These are phyloP conservation scores for Tubosaeta sp. DNA, from an alignment of 768 basidiomycete genomes.

Conservation along the genomic window DNA sequence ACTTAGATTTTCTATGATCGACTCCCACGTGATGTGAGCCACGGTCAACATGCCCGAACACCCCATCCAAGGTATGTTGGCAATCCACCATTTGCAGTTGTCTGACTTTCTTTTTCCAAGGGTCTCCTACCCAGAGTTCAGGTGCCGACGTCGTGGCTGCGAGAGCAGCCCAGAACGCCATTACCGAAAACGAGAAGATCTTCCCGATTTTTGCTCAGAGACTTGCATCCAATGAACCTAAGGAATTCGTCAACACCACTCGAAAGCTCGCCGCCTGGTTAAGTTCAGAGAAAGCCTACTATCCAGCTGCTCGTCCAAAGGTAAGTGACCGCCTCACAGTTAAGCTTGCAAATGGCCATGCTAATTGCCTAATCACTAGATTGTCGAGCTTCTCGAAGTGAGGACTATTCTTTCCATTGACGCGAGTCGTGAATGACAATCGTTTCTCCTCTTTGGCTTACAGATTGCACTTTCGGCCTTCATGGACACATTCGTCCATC, in stretches of 20 bases:
- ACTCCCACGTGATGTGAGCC: constrained; percentile 6
- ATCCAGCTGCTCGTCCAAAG: constrained; percentile 44
- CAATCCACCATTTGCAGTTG: not conserved
- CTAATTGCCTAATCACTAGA: constrained; percentile 32
- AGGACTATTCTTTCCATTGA: constrained; percentile 12
- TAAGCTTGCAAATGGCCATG: not conserved
- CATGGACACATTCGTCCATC: constrained; percentile 5
- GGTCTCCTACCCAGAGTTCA: not conserved
- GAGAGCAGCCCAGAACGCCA: constrained; percentile 18
- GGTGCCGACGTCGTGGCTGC: constrained; percentile 6
- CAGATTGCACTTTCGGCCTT: constrained; percentile 24
- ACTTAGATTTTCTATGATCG: not conserved
- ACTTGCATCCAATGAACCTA: constrained; percentile 28
- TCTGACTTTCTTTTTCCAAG: constrained; percentile 7
- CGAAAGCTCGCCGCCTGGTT: constrained; percentile 45
- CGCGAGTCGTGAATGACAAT: not conserved
- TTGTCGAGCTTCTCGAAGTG: constrained; percentile 47
- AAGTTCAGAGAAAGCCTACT: constrained; percentile 48
- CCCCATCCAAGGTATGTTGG: constrained; percentile 5
- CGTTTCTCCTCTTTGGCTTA: constrained; percentile 1
- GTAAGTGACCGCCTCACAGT: constrained; percentile 28
- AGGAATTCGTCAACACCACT: constrained; percentile 19
- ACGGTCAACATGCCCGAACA: constrained; percentile 9
- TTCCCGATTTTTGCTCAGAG: constrained; percentile 34
- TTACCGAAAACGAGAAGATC: constrained; percentile 32